Base-by-base conservation (phyloP, 345 rosid genomes). In the Eucalyptus sp. region DNA sequence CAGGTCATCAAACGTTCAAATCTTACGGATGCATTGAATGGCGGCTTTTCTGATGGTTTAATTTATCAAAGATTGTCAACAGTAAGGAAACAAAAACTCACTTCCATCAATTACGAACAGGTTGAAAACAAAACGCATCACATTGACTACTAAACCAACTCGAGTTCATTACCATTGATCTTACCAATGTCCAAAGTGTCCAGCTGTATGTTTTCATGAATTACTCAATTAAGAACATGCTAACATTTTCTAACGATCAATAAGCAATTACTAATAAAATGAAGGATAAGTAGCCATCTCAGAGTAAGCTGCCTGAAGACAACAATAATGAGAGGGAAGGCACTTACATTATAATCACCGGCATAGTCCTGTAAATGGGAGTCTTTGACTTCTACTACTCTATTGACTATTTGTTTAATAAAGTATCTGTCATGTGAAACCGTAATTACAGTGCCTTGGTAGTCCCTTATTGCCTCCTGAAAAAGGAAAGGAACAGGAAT, bases 361-460 rank as follows among this genome's bases (percentile, higher is more conserved):
- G 93, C 94, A 88, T 96, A 96, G 87, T 96, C 99, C 92, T 92
- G 94, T 56, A 97, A 94, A 89, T 93, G 80, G 76, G 96, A 90
- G 27, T 95, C 95, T 89, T 93, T 93, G 37, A 97, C 96, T 94
- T 96, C 99, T 87, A 96, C 92, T 43, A 97, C 98, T 96, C 99
- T 95, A 92, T 97, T 97, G 27, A 97, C 99, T 86, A 97, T 96
- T 91, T 97, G 98, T 95, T 93, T 96, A 66, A 97, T 96, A 91
- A 97, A 97, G 94, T 96, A 97, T 50, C 99, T 90, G 87, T 97
- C 99, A 54, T 96, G 99, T 49, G 99, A 96, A 85, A 97, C 97
- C 18, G 98, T 93, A 37, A 97, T 95, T 18, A 97, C 96, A 25
- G 98, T 96, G 86, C 99, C 99, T 33, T 87, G 89, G 90, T 97